Evolutionary conservation across 805 yeast genomes (phyloP).

Genomic region (Monosporozyma aquatica): DNA sequence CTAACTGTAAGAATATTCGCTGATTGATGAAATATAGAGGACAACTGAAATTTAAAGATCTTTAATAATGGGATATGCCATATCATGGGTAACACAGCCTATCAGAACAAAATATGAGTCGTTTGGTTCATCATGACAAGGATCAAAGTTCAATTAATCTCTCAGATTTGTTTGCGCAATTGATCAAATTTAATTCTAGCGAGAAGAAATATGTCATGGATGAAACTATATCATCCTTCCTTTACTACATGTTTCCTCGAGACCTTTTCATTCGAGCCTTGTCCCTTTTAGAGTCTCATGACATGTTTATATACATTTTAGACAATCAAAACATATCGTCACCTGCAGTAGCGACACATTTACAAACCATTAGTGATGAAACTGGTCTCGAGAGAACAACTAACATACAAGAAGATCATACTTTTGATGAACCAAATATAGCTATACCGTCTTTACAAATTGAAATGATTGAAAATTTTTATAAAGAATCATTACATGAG

Average conservation of each 20-base stretch:
- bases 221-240: conserved; percentile 24
- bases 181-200: background rate
- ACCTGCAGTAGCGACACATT: background rate
- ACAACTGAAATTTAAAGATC: background rate
- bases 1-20: too few relatives aligned
- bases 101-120: background rate
- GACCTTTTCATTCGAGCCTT: conserved; percentile 28
- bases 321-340: too few relatives aligned
- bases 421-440: background rate
- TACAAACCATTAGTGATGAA: background rate
- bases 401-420: background rate
- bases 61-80: too few relatives aligned
- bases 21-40: background rate
- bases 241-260: conserved; percentile 26
- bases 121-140: background rate
- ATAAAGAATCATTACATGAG: conserved; percentile 8
- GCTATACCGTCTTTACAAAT: background rate
- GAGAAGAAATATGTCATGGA: conserved; percentile 19
- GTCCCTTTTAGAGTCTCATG: conserved; percentile 27
- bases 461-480: conserved; percentile 5
- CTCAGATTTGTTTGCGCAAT: background rate
- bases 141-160: background rate
- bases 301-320: conserved; percentile 27
- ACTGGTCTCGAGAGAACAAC: background rate
- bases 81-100: too few relatives aligned